These are phyloP conservation scores for Penicillium expansum DNA, from an alignment of 2,329 filamentous ascomycete species.

Conservation along the genomic window DNA sequence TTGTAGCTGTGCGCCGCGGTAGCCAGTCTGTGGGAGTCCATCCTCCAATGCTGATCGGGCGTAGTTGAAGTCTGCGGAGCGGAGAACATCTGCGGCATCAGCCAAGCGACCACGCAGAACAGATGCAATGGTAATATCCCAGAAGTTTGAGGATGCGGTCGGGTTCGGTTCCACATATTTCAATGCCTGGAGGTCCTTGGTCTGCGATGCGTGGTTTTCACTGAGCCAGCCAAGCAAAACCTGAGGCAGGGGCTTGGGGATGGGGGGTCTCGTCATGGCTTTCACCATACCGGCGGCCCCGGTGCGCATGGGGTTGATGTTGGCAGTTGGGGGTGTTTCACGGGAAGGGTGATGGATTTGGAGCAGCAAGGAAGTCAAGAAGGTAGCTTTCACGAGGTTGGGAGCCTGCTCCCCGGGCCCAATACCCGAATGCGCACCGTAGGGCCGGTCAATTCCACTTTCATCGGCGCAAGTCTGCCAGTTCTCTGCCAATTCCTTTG, in stretches of 20 bases:
- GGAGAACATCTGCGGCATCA: constrained; percentile 66
- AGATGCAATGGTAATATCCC: constrained; percentile 75
- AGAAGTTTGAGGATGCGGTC: constrained; percentile 73
- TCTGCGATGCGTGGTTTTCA: constrained; percentile 69
- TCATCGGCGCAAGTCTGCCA: constrained; percentile 37
- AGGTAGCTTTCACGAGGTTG: constrained; percentile 72
- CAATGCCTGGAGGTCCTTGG: constrained; percentile 65
- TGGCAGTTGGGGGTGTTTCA: constrained; percentile 23
- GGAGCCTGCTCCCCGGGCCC: constrained; percentile 62
- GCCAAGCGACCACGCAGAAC: constrained; percentile 72
- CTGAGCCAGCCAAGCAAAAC: constrained; percentile 82
- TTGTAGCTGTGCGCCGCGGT: constrained; percentile 70
- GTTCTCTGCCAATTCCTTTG: constrained; percentile 34
- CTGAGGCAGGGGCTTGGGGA: constrained; percentile 60
- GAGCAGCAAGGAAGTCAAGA: constrained; percentile 73
- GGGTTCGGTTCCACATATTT: constrained; percentile 66
- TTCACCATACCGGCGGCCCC: constrained; percentile 32
- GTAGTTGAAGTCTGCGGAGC: constrained; percentile 73
- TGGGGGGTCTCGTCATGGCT: constrained; percentile 25
- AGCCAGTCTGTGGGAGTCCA: constrained; percentile 63
- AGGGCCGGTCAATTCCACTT: constrained; percentile 41
- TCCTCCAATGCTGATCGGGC: constrained; percentile 65
- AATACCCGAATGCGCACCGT: constrained; percentile 56
- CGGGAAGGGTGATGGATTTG: constrained; percentile 70
- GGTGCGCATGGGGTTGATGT: constrained; percentile 25